Base-by-base conservation (phyloP, 306 rosid species). In the Quercus ilex region DNA sequence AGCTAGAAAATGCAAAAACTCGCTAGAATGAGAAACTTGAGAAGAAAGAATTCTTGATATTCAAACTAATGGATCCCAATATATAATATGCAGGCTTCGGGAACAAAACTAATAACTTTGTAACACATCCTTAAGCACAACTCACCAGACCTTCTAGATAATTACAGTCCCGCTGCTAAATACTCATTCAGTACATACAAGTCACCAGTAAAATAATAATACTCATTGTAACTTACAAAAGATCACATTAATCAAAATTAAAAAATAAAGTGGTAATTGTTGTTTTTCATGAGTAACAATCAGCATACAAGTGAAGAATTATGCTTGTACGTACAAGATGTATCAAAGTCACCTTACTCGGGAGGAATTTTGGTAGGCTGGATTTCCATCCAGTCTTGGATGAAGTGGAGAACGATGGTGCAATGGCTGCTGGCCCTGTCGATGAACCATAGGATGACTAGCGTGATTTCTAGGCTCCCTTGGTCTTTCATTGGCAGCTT, bases 341-440 rank as follows among this genome's bases (percentile, higher is more conserved):
- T 25, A 71, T 51, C 56, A 25, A 20, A 49, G 20, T 46, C 21
- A 21, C 59, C 57, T 49, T 6, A 49, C 30, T 43, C 5, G 33
- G 11, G 85, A 80, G 5, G 86, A 74, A 60, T 55, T 41, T 82
- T 82, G 87, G 74, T 77, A 6, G 71, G 77, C 67, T 64, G 65
- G 80, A 72, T 0, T 67, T 63, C 77, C 85, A 4, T 87, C 81
- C 13, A 5, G 69, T 69, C 60, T 83, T 26, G 77, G 77, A 74
- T 86, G 91, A 65, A 88, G 91, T 13, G 94, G 88, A 49, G 98
- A 90, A 26, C 83, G 92, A 69, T 86, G 90, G 73, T 83, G 91
- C 82, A 83, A 67, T 20, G 87, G 87, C 64, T 71, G 87, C 20
- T 30, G 81, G 80, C 89, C 88, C 7, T 78, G 83, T 26, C 75